Evolutionary conservation across 768 basidiomycete genomes (phyloP).

Genomic region (Suillus variegatus): DNA sequence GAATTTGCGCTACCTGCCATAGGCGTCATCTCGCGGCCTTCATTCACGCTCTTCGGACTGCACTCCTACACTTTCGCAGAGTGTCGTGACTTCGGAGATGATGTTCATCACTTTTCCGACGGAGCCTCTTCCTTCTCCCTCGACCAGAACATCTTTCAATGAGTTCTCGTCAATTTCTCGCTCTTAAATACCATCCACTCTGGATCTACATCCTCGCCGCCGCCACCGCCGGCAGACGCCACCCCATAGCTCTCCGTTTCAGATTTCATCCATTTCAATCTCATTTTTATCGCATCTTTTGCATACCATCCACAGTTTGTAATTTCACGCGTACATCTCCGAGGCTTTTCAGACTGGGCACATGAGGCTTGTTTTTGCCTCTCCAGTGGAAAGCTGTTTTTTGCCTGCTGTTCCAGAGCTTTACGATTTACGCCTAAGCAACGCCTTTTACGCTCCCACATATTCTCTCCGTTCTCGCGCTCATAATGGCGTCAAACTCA

Average conservation of each 20-base stretch:
- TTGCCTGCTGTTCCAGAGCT: conserved; percentile 19
- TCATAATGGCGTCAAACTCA: conserved; percentile 5
- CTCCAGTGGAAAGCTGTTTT: conserved; percentile 12
- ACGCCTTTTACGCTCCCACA: conserved; percentile 29
- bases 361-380: conserved; percentile 12
- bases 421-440: conserved; percentile 26
- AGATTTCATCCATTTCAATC: conserved; percentile 26
- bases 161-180: conserved; percentile 21
- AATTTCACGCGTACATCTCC: conserved; percentile 20
- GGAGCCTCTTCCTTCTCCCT: conserved; percentile 41
- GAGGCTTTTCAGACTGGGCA: conserved; percentile 21
- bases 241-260: conserved; percentile 25
- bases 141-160: conserved; percentile 51
- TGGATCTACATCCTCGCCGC: conserved; percentile 27
- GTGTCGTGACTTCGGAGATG: conserved; percentile 38
- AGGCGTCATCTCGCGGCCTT: conserved; percentile 24
- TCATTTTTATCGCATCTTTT: conserved; percentile 34
- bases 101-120: conserved; percentile 45
- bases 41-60: conserved; percentile 34
- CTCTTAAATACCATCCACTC: conserved; percentile 24
- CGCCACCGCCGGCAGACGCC: conserved; percentile 28
- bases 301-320: conserved; percentile 29
- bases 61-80: conserved; percentile 46
- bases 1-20: conserved; percentile 17
- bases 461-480: conserved; percentile 9